Evolutionary conservation across 352 stramenopile species (phyloP), one percentile per base, ranked within the genome.

Genomic region (Pilasporangium apinafurcum): DNA sequence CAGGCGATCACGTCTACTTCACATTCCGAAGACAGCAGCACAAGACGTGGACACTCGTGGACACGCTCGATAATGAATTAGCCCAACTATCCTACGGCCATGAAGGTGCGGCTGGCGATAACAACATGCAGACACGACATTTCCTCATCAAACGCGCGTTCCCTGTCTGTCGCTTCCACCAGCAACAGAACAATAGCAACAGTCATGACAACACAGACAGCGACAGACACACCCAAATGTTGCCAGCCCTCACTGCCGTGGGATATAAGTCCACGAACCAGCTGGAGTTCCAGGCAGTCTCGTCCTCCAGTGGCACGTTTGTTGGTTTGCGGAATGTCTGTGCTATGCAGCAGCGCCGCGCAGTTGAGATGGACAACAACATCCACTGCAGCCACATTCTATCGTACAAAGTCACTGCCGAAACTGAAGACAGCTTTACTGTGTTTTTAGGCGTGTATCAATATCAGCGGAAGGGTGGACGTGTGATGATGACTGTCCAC

Each of bases 381-480:
- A n/a, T 17, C 9, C 26, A n/a, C 21, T 17, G 41, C 41, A 48
- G 7, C 29, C 31, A 42, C 27, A 21, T 37, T 53, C 17, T 46
- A 30, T 45, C 45, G 17, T 56, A 56, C 53, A 38, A 48, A 42
- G 33, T 61, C 21, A 56, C 47, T 12, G 47, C 53, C 17, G 16
- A 27, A 20, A 37, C 55, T 31, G 53, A 56, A 5, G 51, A 31
- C 13, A 48, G 53, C 10, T 61, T 61, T 28, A 61, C 46, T 27
- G 55, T 61, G 40, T 61, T 61, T 25, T n/a, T 61, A 30, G 53
- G 53, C 34, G n/a, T n/a, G n/a, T n/a, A n/a, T n/a, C 44, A 53
- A 27, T 59, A 55, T 34, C 16, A 40, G 33, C 51, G 51, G 32
- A 55, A 55, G 45, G 31, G 25, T 32, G 36, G 38, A 17, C 30